Percentiles rank a stretch among this genome's conserved stretches.
Conservation (phyloP, 805 yeast species). For the Kuraishia piskuri region DNA sequence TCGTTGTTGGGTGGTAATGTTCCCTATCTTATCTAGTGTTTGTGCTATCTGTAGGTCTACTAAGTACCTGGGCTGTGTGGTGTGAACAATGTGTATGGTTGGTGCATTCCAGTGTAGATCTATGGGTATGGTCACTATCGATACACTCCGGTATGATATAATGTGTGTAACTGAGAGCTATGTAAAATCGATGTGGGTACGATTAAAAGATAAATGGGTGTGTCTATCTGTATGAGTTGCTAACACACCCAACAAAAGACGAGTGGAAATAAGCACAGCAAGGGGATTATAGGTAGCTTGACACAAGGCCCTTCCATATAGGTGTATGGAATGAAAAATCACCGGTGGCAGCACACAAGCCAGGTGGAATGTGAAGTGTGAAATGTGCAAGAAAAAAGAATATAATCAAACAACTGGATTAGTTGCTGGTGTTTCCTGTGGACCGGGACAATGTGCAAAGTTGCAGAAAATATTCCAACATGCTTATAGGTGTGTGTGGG, state of each 20-base stretch:
- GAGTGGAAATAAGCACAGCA: neutral
- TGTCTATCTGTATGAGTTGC: too few relatives aligned
- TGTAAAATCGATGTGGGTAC: too few relatives aligned
- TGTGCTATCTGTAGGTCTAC: neutral
- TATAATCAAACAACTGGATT: too few relatives aligned
- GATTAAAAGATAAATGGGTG: neutral
- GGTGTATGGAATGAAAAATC: neutral
- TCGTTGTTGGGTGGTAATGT: too few relatives aligned
- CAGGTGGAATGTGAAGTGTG: neutral
- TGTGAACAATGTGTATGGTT: neutral
- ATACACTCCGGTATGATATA: too few relatives aligned
- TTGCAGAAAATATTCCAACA: neutral
- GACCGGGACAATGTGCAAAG: too few relatives aligned
- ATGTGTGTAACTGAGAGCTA: too few relatives aligned
- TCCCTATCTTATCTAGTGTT: neutral
- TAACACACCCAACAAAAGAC: neutral
- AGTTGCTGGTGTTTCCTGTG: neutral
- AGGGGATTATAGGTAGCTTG: neutral
- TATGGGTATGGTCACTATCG: neutral
- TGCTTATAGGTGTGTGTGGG: too few relatives aligned
- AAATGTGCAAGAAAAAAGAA: neutral
- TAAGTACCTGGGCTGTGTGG: neutral
- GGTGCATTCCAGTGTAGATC: neutral
- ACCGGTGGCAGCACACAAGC: neutral
- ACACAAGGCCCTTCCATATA: neutral